Base-by-base conservation (phyloP, 441 rosid genomes). In the Gossypium lobatum region DNA sequence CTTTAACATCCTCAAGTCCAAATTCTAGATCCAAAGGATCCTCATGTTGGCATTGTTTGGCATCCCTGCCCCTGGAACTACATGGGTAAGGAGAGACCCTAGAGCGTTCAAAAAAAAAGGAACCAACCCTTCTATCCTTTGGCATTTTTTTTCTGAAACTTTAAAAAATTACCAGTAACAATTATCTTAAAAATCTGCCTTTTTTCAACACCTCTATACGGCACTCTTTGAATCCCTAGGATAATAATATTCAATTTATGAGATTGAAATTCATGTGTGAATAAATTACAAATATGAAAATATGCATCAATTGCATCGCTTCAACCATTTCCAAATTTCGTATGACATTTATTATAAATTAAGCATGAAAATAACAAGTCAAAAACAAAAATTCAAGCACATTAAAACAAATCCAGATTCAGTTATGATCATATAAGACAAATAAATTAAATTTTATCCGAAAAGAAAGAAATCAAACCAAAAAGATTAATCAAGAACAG, bases 31-130 rank as follows among this genome's bases (percentile, higher is more conserved):
- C 81, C 4, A 67, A 48, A n/a, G 64, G 75, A 48, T 77, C 53
- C 55, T 77, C 74, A 16, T 58, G 71, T 26, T 73, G 73, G 9
- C 25, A 58, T 73, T 80, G 80, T 64, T 80, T 82, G 6, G 71
- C 46, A 37, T 76, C 79, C 73, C 78, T 76, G 71, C 72, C 79
- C 73, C 77, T 78, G 71, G 85, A 78, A 48, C 80, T 80, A 31
- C 80, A 83, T 0, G 90, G 85, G 70, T 86, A 88, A 42, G 90
- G 90, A 46, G 90, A 81, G 10, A 69, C 77, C 61, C 89, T 76
- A 26, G 79, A 69, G 34, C 70, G 65, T 68, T 73, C 79, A 75
- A 60, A 46, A 28, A 77, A 52, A 17, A 75, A 69, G 62, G 76
- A 60, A 28, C 68, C 17, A 23, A 71, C 79, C 60, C 76, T 67